Percentiles rank a stretch among this genome's conserved stretches.
Conservation (phyloP, 768 basidiomycete species). For the Boletus fagicola region DNA sequence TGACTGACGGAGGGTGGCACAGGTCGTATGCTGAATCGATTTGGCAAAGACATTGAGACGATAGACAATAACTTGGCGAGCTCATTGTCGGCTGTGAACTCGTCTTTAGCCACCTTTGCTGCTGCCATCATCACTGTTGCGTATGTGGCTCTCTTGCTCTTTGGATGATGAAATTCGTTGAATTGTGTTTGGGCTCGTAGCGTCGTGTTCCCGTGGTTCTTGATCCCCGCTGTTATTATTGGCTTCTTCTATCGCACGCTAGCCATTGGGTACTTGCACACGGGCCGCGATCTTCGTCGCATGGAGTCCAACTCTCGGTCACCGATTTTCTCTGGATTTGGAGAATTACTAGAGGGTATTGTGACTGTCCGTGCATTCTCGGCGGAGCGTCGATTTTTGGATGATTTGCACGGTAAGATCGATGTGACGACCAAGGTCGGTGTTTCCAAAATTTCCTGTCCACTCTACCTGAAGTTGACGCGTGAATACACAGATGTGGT, state of each 20-base stretch:
- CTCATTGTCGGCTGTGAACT: conserved; percentile 73
- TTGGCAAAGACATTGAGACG: conserved; percentile 85
- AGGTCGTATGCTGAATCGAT: conserved; percentile 86
- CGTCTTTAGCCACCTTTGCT: conserved; percentile 72
- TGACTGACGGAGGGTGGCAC: neutral
- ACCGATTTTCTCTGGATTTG: conserved; percentile 81
- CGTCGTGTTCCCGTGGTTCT: conserved; percentile 77
- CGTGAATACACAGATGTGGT: conserved; percentile 58
- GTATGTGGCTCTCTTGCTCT: conserved; percentile 38
- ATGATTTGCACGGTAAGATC: conserved; percentile 68
- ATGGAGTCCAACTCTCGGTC: conserved; percentile 90
- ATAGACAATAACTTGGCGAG: conserved; percentile 72
- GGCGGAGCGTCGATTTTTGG: conserved; percentile 73
- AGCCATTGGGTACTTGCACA: conserved; percentile 71
- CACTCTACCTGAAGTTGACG: neutral
- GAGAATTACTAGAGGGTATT: conserved; percentile 81
- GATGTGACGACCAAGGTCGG: conserved; percentile 74
- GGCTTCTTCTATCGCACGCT: conserved; percentile 70
- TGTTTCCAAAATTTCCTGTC: neutral
- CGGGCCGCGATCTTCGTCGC: conserved; percentile 79
- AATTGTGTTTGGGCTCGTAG: conserved; percentile 30
- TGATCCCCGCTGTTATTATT: conserved; percentile 72
- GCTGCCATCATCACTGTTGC: conserved; percentile 71
- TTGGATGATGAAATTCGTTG: conserved; percentile 9
- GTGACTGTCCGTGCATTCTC: conserved; percentile 94